Conservation (phyloP, 768 basidiomycete species). For the Tulasnella sp. region DNA sequence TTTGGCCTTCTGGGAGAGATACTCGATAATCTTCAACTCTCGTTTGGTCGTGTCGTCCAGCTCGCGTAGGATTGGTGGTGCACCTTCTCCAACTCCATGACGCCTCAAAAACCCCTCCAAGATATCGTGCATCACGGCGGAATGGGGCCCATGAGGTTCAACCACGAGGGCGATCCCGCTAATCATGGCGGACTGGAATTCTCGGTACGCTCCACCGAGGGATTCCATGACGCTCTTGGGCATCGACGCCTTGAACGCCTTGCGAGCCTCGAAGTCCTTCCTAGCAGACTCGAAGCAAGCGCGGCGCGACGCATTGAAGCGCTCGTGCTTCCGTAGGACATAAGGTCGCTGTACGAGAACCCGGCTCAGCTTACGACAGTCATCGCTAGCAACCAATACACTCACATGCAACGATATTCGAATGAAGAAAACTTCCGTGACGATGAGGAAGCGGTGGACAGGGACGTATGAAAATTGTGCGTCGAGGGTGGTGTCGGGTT, state of each 20-base stretch:
- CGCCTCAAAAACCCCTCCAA: conserved; percentile 68
- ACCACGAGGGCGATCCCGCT: conserved; percentile 77
- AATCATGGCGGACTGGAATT: conserved; percentile 85
- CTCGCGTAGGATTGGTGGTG: conserved; percentile 33
- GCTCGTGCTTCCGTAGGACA: conserved; percentile 68
- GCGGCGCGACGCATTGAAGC: conserved; percentile 64
- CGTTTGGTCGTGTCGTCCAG: conserved; percentile 73
- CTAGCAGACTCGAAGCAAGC: conserved; percentile 90
- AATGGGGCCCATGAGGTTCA: conserved; percentile 60
- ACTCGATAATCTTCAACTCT: conserved; percentile 72
- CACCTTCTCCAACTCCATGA: conserved; percentile 28
- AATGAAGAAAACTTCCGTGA: conserved; percentile 82
- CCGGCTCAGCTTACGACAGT: background rate
- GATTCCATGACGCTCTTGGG: conserved; percentile 55
- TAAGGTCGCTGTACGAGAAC: conserved; percentile 58
- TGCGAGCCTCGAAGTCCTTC: conserved; percentile 71
- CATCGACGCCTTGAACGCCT: conserved; percentile 49
- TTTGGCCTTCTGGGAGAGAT: conserved; percentile 35
- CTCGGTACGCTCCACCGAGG: conserved; percentile 65
- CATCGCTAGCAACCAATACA: background rate
- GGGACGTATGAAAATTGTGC: conserved; percentile 52
- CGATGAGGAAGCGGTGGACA: conserved; percentile 76
- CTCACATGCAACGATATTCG: conserved; percentile 46
- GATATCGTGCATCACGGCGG: conserved; percentile 63
- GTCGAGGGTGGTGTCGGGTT: conserved; percentile 71